A percentile compares a stretch with the other conserved stretches of the same genome.
phyloP scores from a whole-genome alignment of 176 grass and related monocot genomes.

The Miscanthus lutarioriparius region DNA sequence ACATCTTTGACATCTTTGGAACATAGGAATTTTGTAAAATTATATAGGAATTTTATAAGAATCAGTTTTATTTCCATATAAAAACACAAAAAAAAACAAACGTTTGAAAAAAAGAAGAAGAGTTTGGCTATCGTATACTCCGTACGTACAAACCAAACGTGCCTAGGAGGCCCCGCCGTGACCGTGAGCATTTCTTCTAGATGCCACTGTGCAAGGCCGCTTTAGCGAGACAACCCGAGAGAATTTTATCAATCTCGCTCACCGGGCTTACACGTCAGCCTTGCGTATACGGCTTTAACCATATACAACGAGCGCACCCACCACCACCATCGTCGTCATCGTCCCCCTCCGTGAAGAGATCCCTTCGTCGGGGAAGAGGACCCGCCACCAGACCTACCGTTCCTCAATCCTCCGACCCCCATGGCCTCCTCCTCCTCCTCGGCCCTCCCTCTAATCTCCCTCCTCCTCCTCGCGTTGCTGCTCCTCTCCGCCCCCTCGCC shows the following conservation, averaged over 20 bases:
- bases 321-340: neutral
- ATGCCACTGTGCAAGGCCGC: neutral
- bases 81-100: neutral
- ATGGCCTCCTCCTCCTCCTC: conserved; percentile 19
- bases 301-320: conserved; percentile 11
- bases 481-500: conserved; percentile 35
- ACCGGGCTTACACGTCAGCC: neutral
- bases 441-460: neutral
- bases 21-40: too few species aligned
- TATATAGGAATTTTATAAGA: too few species aligned
- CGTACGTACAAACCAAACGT: too few species aligned
- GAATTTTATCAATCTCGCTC: neutral
- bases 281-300: neutral
- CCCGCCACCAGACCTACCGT: conserved; percentile 26
- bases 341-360: conserved; percentile 37
- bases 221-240: neutral
- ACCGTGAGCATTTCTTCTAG: neutral
- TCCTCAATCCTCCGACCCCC: conserved; percentile 11
- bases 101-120: neutral
- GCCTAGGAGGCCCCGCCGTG: too few species aligned
- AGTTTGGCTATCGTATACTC: neutral
- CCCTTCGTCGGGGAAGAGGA: conserved; percentile 16
- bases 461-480: conserved; percentile 26
- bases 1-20: too few species aligned
- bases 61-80: neutral